Evolutionary conservation across 345 rosid genomes (phyloP), one percentile per base, ranked within the genome.

Genomic region (Hibiscus trionum): DNA sequence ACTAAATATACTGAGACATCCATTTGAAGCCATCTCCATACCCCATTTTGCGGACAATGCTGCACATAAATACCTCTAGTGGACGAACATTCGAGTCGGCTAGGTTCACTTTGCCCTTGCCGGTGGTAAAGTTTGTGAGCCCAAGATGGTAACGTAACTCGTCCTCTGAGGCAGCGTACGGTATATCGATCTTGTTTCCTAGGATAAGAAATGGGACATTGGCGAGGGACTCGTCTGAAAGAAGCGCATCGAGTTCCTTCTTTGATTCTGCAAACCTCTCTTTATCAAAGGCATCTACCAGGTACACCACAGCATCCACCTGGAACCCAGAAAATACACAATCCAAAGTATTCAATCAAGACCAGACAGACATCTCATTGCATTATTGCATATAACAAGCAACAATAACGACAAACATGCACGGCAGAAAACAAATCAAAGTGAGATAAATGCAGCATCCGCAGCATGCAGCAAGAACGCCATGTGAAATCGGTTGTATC

Each of bases 291-390:
- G 96, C 96, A 82, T 90, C 96, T 61, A 90, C 96, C 44, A 90
- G 79, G 85, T 90, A 90, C 4, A 90, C 90, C 77, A 88, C 96
- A 1, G 96, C 93, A 71, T 88, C 96, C 75, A 90, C 93, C 96
- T 90, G 61, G 37, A 69, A 53, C 58, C 29, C 37, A 26, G 31
- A 72, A 66, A 56, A 3, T 47, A 55, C 33, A 66, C 0, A 69
- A n/a, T 65, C 59, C 46, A n/a, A 64, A 37, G 68, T 58, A 73
- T 21, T 72, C 70, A 14, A 4, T 57, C 69, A 65, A 21, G 19
- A 46, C 35, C 70, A 44, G 8, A 21, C 70, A 44, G 4, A 21
- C 35, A 56, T 0, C n/a, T 1, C 19, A 6, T 12, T 39, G 61
- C 21, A 7, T 21, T 11, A 6, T 12, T 21, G 61, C 14, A 7